Base-by-base conservation (phyloP, 768 basidiomycete species). In the Tricholoma sp. region DNA sequence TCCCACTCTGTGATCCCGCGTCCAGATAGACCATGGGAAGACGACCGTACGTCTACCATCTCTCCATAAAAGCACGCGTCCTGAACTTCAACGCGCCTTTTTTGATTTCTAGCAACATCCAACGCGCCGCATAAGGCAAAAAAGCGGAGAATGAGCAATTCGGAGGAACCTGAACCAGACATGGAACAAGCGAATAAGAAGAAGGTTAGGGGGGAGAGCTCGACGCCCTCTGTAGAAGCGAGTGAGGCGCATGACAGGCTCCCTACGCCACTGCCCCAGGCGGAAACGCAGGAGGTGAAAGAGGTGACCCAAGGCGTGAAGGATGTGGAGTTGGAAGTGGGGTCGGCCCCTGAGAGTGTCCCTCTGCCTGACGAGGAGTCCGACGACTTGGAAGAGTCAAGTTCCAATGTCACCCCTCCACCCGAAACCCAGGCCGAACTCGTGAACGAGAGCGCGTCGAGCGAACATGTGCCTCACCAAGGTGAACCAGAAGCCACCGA, bases 11-110 rank as follows among this genome's bases (percentile, higher is more conserved):
- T 88, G 19, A 81, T 88, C 63, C 83, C 85, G 24, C 82, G 88
- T 54, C 80, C 84, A 22, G 88, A 89, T 70, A 77, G 86, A 57
- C 85, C 87, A 32, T 89, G 88, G 89, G 79, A 79, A 63, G 87
- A 90, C 55, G 88, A 91, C 67, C 83, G 88, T 88, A 64, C 76
- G 83, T 76, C 27, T 47, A 37, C 57, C 52, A 59, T 52, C 60
- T 60, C 57, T 64, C 50, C 60, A 50, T 61, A 51, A 58, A 56
- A 39, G 52, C 53, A 63, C 70, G 66, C 71, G 69, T 67, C 57
- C 61, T 63, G 55, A 57, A 59, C 52, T 49, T 50, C 50, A 27
- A 45, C 60, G 37, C 58, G 49, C 64, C 54, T 56, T 52, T 11
- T 27, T 46, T 61, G 34, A 51, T 29, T 46, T 61, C 37, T 64